Conservation (phyloP, 2,329 filamentous ascomycete genomes). For the Dendryphion nanum region DNA sequence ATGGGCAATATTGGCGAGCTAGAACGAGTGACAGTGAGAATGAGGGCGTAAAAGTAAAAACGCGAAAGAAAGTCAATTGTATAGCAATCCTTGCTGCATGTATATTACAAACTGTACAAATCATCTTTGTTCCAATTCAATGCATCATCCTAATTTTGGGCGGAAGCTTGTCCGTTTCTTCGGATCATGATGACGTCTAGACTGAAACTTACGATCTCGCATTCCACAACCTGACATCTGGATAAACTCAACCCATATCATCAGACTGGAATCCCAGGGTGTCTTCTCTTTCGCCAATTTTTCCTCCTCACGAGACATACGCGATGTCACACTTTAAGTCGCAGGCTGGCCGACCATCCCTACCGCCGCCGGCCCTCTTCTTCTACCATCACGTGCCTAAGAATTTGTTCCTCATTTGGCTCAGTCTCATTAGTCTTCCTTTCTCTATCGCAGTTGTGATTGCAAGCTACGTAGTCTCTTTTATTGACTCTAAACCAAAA, state of each 20-base stretch:
- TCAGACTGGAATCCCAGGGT: not conserved
- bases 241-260: not conserved
- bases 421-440: conserved; percentile 49
- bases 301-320: not conserved
- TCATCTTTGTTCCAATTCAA: no score
- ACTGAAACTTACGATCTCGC: not conserved
- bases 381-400: conserved; percentile 46
- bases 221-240: not conserved
- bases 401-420: conserved; percentile 47
- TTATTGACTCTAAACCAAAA: not conserved
- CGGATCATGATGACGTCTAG: conserved; percentile 1
- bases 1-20: conserved; percentile 83
- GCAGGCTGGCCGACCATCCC: conserved; percentile 3
- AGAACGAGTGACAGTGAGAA: conserved; percentile 61
- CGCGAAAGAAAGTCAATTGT: no score
- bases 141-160: no score
- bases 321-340: conserved; percentile 7
- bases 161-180: no score
- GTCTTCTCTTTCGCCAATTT: not conserved
- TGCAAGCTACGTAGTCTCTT: not conserved
- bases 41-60: conserved; percentile 1
- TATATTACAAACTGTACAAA: no score
- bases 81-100: no score
- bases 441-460: conserved; percentile 38
- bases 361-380: conserved; percentile 13